These are phyloP conservation scores for Solanum sejunctum DNA, from an alignment of 257 asterid species.

Conservation along the genomic window DNA sequence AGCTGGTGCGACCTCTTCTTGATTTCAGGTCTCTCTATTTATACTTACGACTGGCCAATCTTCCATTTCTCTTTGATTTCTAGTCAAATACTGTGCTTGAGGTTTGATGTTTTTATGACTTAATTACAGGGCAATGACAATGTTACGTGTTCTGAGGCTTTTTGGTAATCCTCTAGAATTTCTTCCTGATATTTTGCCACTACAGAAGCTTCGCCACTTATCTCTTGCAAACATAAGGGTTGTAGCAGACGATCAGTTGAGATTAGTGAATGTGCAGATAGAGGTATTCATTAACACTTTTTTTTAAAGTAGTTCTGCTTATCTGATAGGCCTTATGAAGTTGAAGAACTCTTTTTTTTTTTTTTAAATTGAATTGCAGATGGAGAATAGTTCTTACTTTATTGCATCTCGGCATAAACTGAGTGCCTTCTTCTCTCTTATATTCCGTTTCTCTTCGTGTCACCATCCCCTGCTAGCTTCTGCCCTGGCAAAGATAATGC, in stretches of 20 bases:
- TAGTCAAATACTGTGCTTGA: slow-evolving; percentile 1
- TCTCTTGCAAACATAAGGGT: slow-evolving; percentile 94
- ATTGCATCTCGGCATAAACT: slow-evolving; percentile 90
- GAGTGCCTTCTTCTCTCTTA: slow-evolving; percentile 97
- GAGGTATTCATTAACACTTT: slow-evolving; percentile 46
- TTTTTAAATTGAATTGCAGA: slow-evolving; percentile 41
- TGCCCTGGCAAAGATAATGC: slow-evolving; percentile 96
- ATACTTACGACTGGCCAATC: slow-evolving; percentile 3
- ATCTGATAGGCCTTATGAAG: slow-evolving; percentile 5
- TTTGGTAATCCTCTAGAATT: slow-evolving; percentile 96
- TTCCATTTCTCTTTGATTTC: neutral
- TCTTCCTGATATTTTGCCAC: slow-evolving; percentile 91
- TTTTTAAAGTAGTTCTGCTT: slow-evolving; percentile 5
- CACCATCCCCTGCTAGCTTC: slow-evolving; percentile 98
- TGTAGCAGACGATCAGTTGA: slow-evolving; percentile 83
- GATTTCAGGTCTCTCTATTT: slow-evolving; percentile 83
- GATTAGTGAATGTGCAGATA: slow-evolving; percentile 84
- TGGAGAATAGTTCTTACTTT: slow-evolving; percentile 93
- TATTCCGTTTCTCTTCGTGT: slow-evolving; percentile 98
- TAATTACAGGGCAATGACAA: slow-evolving; percentile 79
- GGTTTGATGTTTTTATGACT: slow-evolving; percentile 41
- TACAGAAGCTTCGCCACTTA: slow-evolving; percentile 82
- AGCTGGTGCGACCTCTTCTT: slow-evolving; percentile 94
- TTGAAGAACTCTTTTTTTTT: slow-evolving; percentile 2
- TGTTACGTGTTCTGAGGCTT: slow-evolving; percentile 76